phyloP scores from a whole-genome alignment of 1,139 yeast species.

The Pichia sp. region DNA sequence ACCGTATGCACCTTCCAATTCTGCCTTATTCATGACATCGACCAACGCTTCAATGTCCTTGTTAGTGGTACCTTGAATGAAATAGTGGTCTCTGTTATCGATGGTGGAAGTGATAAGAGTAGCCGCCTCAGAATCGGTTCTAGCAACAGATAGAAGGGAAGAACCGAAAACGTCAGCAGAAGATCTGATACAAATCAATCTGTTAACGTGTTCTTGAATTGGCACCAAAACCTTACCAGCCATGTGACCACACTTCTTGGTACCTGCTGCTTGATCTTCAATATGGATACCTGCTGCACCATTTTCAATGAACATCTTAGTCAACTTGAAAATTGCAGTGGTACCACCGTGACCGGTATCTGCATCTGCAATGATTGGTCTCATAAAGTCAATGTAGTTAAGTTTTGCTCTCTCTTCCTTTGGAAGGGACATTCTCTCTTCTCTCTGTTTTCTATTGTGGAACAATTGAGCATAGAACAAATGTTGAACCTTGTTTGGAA shows the following conservation, averaged over 20 bases:
- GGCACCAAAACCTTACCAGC: conserved; percentile 98
- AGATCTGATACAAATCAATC: conserved; percentile 90
- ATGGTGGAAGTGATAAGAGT: conserved; percentile 89
- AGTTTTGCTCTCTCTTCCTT: conserved; percentile 56
- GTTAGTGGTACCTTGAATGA: conserved; percentile 85
- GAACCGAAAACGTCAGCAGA: conserved; percentile 92
- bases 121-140: conserved; percentile 98
- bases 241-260: conserved; percentile 98
- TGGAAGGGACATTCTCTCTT: conserved; percentile 62
- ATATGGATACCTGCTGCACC: conserved; percentile 99
- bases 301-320: conserved; percentile 93
- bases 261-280: conserved; percentile 98
- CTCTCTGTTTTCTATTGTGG: conserved; percentile 96
- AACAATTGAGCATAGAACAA: conserved; percentile 94
- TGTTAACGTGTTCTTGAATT: conserved; percentile 92
- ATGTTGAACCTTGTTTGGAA: conserved; percentile 97
- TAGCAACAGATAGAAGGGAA: conserved; percentile 80
- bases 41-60: conserved; percentile 67
- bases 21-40: conserved; percentile 77
- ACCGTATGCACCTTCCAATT: conserved; percentile 65
- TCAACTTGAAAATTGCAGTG: conserved; percentile 90
- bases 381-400: conserved; percentile 70
- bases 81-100: conserved; percentile 92
- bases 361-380: conserved; percentile 96
- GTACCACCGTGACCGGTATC: conserved; percentile 99